Evolutionary conservation across 176 grass and related monocot species (phyloP), one percentile per base, ranked within the genome.

Genomic region (Aegilops tauschii): DNA sequence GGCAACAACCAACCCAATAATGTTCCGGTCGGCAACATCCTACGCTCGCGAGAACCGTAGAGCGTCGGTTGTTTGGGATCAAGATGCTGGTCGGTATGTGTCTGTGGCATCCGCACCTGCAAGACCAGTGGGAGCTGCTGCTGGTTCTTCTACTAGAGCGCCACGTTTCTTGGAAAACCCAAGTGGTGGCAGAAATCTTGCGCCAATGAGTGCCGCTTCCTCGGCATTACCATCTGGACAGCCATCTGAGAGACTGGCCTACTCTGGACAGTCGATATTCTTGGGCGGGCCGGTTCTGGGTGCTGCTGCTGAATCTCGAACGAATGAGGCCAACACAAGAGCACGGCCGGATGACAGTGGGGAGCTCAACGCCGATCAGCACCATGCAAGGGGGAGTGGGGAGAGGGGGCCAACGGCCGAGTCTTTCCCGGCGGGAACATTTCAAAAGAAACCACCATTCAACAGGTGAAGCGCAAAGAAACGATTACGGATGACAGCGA

Each of bases 21-120:
- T 94, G 89, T 97, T 97, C 88, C 97, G 93, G 36, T 83, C 92
- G 78, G 92, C 91, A 29, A 88, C 97, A 66, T 84, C 92, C 3
- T 90, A 86, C 78, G 73, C 91, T 67, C 82, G 94, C 82, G 97
- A 96, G 44, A 88, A 89, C 79, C 85, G 91, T 28, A 96, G 80
- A 37, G 77, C 90, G 7, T 99, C 97, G 3, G 97, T 99, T 36
- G 85, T 93, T 80, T 99, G 97, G 97, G 97, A 99, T 83, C 97
- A 94, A 90, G 97, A 97, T 80, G 97, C 92, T 66, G 97, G 97
- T 30, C 94, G 97, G 75, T 99, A 99, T 0, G 90, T 99, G 20
- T 99, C 97, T 0, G 90, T 94, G 50, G 50, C 50, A 18, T 54
- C 50, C 5, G 27, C 70, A 80, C 0, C 63, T 80, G 3, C 84